A percentile compares a stretch with the other conserved stretches of the same genome.
Conservation (phyloP, 192 early-diverging fungal genomes). For the Gonapodya sp. region DNA sequence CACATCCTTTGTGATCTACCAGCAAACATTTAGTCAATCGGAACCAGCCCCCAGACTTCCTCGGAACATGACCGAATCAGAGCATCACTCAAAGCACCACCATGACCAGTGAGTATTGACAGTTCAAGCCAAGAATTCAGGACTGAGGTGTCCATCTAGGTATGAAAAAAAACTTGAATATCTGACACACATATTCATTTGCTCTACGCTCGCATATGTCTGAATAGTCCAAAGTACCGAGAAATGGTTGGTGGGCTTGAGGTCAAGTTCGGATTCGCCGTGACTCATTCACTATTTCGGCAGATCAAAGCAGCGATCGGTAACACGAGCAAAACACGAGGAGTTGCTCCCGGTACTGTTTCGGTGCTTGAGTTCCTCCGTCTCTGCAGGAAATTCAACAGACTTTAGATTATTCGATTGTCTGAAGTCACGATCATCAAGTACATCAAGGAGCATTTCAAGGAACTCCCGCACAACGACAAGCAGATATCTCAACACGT, state of each 20-base stretch:
- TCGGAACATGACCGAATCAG: too few species aligned
- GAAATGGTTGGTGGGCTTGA: too few species aligned
- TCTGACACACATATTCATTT: background rate
- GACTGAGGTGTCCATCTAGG: background rate
- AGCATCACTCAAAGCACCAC: background rate
- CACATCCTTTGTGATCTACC: too few species aligned
- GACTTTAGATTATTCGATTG: too few species aligned
- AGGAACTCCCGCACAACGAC: background rate
- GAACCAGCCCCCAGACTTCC: too few species aligned
- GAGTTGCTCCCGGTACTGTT: background rate
- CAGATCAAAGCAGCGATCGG: background rate
- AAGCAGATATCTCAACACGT: background rate
- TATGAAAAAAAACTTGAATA: background rate
- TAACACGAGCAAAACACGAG: background rate
- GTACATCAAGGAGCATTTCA: background rate
- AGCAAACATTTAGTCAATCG: too few species aligned
- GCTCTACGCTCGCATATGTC: background rate
- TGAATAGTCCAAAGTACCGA: background rate
- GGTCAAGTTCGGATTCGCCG: too few species aligned
- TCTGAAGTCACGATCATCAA: background rate
- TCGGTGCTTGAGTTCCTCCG: too few species aligned
- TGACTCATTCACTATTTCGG: too few species aligned
- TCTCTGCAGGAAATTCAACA: too few species aligned
- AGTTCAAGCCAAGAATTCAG: too few species aligned
- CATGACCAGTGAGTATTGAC: background rate